phyloP scores from a whole-genome alignment of 352 stramenopile genomes.

The Phytopythium sindhum region DNA sequence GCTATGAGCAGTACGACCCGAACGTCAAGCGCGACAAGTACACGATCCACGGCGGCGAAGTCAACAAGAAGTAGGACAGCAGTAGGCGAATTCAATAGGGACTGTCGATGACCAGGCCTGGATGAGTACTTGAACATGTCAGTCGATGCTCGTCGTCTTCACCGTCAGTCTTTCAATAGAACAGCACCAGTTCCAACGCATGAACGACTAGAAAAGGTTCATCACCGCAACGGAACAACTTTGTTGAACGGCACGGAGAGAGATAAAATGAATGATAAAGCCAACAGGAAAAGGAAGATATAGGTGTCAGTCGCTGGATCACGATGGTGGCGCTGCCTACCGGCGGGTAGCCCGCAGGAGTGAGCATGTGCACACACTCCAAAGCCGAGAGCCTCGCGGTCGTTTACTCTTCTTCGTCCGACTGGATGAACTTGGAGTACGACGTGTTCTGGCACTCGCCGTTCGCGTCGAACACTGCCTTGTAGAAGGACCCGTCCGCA shows the following conservation, averaged over 20 bases:
- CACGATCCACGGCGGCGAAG: conserved; percentile 74
- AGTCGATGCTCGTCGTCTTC: not conserved
- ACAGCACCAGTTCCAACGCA: not conserved
- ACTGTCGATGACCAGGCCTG: not conserved
- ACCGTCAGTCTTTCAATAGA: not conserved
- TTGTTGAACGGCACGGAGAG: conserved; percentile 4
- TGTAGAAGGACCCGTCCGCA: conserved; percentile 87
- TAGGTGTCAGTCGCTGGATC: conserved; percentile 9
- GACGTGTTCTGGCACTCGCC: conserved; percentile 88
- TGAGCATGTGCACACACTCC: not conserved
- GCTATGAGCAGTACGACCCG: conserved; percentile 59
- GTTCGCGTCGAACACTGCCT: conserved; percentile 84
- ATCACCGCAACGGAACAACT: conserved; percentile 5
- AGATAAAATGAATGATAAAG: conserved; percentile 9
- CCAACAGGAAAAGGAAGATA: conserved; percentile 7
- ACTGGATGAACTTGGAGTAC: conserved; percentile 90
- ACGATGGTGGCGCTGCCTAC: not conserved
- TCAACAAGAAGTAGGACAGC: conserved; percentile 19
- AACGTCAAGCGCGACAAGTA: conserved; percentile 78
- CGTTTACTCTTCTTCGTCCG: conserved; percentile 83
- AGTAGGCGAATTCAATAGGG: conserved; percentile 10
- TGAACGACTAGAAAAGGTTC: not conserved
- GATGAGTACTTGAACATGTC: not conserved
- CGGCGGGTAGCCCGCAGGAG: not conserved
- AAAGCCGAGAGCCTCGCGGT: not conserved